phyloP scores from a whole-genome alignment of 1,284 basidiomycete genomes.

The Microbotryum intermedium region DNA sequence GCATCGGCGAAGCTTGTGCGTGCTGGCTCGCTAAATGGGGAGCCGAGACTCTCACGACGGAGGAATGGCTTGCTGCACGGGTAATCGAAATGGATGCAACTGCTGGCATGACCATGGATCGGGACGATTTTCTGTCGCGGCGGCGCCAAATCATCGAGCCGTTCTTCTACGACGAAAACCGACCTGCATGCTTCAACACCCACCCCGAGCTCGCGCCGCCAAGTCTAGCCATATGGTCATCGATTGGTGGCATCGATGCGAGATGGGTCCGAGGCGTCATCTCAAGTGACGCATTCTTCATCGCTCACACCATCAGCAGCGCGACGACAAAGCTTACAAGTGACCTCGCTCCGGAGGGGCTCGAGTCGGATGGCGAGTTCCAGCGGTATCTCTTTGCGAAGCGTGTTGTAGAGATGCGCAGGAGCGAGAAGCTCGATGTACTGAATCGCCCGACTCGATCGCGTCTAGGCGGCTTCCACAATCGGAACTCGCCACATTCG shows the following conservation, averaged over 20 bases:
- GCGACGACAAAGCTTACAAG: too few species aligned
- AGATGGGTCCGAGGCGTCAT: slow-evolving; percentile 65
- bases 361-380: slow-evolving; percentile 49
- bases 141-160: neutral
- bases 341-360: neutral
- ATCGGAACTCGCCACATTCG: too few species aligned
- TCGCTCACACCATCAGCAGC: slow-evolving; percentile 40
- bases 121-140: slow-evolving; percentile 15
- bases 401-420: slow-evolving; percentile 62
- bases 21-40: slow-evolving; percentile 87
- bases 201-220: slow-evolving; percentile 22
- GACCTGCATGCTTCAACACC: neutral
- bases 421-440: slow-evolving; percentile 39
- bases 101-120: neutral
- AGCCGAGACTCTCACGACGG: slow-evolving; percentile 60
- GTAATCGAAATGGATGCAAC: neutral
- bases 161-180: neutral
- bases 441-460: too few species aligned
- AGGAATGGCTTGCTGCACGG: slow-evolving; percentile 44
- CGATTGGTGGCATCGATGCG: slow-evolving; percentile 57
- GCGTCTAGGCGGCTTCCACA: too few species aligned
- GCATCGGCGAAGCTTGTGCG: slow-evolving; percentile 79
- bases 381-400: slow-evolving; percentile 72
- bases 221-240: slow-evolving; percentile 48
- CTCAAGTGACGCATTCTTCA: slow-evolving; percentile 70